Evolutionary conservation across 345 rosid species (phyloP), one percentile per base, ranked within the genome.

Genomic region (Sonneratia caseolaris): DNA sequence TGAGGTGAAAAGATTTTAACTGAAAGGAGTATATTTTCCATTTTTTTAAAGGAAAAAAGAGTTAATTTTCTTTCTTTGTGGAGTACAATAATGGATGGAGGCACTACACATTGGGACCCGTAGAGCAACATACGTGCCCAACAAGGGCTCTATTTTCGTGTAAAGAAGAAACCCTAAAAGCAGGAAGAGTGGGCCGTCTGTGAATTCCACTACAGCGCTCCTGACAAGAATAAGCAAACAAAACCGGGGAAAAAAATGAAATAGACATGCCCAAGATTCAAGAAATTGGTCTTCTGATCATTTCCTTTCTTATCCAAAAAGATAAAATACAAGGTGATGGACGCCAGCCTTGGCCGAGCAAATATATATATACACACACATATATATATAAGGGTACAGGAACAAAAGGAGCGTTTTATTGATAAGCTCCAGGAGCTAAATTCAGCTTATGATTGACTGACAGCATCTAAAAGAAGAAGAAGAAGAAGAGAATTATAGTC

Each of bases 401-500:
- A 70, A 55, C 66, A 62, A 27, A 62, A 57, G 73, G 36, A 64
- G 73, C 73, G 21, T 62, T 13, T 22, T 35, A 57, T 40, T 37
- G 65, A 56, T 13, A 27, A 61, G 66, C 43, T 70, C 66, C 48
- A 22, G 14, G 61, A 47, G 66, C 64, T 5, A 57, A 70, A 70
- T 70, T 70, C 66, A 70, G 73, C 73, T 57, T 70, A 66, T 27
- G 18, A 35, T 27, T 35, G 64, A 59, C 64, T 24, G 24, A 59
- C 72, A 36, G 37, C 9, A 61, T 36, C 12, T 49, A 53, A 74
- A 59, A 15, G 37, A 45, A 32, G 35, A 40, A 71, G 4, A 21
- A 66, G 53, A 43, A 68, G 68, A 72, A 48, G 35, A 70, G 49
- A 49, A 66, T 62, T 62, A 65, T 37, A 32, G 70, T 72, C 75